Percentiles rank a stretch among this genome's conserved stretches.
phyloP scores from a whole-genome alignment of 139 green algal genomes.

The Parachlorella kessleri region DNA sequence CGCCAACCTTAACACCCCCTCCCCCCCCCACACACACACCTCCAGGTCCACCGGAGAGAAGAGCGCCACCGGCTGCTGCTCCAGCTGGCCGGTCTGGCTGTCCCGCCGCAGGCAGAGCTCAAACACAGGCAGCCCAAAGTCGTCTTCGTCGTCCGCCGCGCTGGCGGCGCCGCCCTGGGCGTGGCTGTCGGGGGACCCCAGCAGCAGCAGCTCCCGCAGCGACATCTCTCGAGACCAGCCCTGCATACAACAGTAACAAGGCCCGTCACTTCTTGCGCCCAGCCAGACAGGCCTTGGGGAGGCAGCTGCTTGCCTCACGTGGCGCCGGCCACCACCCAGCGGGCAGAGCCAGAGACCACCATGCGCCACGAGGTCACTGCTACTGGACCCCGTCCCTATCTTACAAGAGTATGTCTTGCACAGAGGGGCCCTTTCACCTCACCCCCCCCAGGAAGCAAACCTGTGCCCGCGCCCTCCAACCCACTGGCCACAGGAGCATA shows the following conservation, averaged over 20 bases:
- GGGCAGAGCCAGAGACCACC: too few relatives aligned
- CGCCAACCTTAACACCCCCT: background rate
- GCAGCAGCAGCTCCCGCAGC: background rate
- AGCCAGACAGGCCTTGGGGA: too few relatives aligned
- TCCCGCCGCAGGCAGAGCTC: conserved; percentile 67
- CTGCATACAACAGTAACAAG: background rate
- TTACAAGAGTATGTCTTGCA: too few relatives aligned
- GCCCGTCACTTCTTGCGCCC: too few relatives aligned
- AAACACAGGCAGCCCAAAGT: conserved; percentile 54
- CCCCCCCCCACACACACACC: background rate
- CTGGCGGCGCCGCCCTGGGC: background rate
- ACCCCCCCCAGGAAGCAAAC: too few relatives aligned
- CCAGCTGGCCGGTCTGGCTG: conserved; percentile 12
- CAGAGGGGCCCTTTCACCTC: too few relatives aligned
- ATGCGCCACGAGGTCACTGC: too few relatives aligned
- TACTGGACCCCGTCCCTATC: too few relatives aligned
- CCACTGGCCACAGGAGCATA: too few relatives aligned
- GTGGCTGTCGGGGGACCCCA: background rate
- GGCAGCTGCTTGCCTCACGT: too few relatives aligned
- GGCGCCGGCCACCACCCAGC: too few relatives aligned
- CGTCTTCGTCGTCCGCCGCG: conserved; percentile 6
- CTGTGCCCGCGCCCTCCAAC: too few relatives aligned
- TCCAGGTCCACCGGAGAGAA: conserved; percentile 17
- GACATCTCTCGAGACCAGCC: background rate
- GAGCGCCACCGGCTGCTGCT: conserved; percentile 54